Evolutionary conservation across 345 rosid species (phyloP).

Genomic region (Citrus australasica): DNA sequence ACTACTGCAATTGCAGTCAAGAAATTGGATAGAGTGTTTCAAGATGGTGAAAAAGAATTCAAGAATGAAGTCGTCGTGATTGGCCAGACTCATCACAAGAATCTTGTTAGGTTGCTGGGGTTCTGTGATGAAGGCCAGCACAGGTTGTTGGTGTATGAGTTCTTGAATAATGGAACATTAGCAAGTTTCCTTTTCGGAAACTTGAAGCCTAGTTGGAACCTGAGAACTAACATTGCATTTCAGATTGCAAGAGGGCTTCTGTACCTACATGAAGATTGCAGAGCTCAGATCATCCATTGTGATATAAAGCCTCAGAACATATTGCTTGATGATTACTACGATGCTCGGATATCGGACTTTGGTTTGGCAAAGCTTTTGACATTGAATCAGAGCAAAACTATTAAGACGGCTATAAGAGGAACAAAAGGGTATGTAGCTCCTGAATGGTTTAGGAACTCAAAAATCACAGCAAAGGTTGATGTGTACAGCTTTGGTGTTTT

Average conservation of each 20-base stretch:
- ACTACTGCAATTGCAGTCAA: slow-evolving; percentile 20
- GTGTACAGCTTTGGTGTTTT: slow-evolving; percentile 56
- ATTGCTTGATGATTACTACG: background rate
- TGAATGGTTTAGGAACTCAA: slow-evolving; percentile 48
- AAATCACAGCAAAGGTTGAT: slow-evolving; percentile 46
- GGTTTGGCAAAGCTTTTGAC: slow-evolving; percentile 47
- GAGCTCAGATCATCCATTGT: slow-evolving; percentile 7
- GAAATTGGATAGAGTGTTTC: background rate
- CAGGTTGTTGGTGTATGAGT: background rate
- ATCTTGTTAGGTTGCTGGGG: background rate
- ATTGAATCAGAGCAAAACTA: slow-evolving; percentile 44
- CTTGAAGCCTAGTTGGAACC: background rate
- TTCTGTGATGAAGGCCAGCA: slow-evolving; percentile 2
- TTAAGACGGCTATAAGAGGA: slow-evolving; percentile 48
- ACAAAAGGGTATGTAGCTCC: slow-evolving; percentile 61
- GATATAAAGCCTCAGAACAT: slow-evolving; percentile 13
- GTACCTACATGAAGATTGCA: slow-evolving; percentile 11
- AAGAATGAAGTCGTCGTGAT: background rate
- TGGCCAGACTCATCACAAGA: slow-evolving; percentile 1
- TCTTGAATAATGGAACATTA: slow-evolving; percentile 4
- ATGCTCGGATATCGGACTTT: background rate
- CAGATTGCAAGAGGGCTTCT: slow-evolving; percentile 8
- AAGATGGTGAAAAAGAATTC: slow-evolving; percentile 7
- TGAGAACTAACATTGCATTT: background rate
- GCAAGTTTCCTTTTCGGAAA: slow-evolving; percentile 8